phyloP scores from a whole-genome alignment of 129 eudicot species.

The Flaveria sonorensis region DNA sequence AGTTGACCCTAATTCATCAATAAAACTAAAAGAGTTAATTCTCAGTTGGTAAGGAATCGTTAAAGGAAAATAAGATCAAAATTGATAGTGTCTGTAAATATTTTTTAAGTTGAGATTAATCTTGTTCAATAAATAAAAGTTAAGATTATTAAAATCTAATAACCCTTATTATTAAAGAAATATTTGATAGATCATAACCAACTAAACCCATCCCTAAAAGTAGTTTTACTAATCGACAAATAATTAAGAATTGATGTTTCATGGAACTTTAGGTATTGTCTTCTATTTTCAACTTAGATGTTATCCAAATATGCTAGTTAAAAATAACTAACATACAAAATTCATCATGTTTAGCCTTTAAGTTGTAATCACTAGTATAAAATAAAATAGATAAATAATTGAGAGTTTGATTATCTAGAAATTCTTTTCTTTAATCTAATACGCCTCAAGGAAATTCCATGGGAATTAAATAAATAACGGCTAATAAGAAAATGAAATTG shows the following conservation, averaged over 20 bases:
- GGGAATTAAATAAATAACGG: constrained; percentile 1
- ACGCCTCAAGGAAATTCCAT: constrained; percentile 24
- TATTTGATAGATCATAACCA: neutral
- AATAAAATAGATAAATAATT: neutral
- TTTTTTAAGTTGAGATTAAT: too few species aligned
- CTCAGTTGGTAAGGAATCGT: too few species aligned
- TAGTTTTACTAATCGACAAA: neutral
- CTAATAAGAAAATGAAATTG: neutral
- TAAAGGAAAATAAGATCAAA: too few species aligned
- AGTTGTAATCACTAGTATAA: neutral
- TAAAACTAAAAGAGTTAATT: too few species aligned
- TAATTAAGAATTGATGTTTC: neutral
- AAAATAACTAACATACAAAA: neutral
- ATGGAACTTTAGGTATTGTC: neutral
- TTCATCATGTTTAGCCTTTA: neutral
- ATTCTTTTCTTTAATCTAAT: constrained; percentile 7
- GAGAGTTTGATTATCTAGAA: constrained; percentile 13
- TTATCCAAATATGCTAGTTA: constrained; percentile 2
- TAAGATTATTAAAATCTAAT: too few species aligned
- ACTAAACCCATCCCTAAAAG: neutral
- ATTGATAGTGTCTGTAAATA: too few species aligned
- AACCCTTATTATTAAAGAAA: too few species aligned
- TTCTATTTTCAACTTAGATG: neutral
- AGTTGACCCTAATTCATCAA: too few species aligned
- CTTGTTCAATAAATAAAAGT: too few species aligned